A percentile compares a stretch with the other conserved stretches of the same genome.
Conservation (phyloP, 495 filamentous ascomycete species). For the Lasiosphaeria miniovina region DNA sequence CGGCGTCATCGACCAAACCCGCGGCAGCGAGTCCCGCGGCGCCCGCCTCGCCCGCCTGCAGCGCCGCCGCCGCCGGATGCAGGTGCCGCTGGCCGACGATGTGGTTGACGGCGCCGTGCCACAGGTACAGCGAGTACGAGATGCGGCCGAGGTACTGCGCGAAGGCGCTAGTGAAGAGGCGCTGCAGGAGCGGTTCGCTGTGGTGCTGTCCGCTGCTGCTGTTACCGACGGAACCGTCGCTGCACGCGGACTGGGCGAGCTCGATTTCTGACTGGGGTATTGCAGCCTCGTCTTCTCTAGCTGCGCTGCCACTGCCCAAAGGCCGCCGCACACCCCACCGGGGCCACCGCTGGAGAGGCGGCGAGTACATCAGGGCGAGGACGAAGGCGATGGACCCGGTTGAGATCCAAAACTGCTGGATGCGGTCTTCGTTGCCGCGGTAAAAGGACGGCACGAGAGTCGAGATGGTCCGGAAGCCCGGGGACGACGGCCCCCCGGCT, state of each 20-base stretch:
- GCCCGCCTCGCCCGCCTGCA: neutral
- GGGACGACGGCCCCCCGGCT: neutral
- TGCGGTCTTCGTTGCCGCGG: conserved; percentile 1
- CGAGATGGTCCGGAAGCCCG: conserved; percentile 4
- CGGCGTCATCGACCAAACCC: neutral
- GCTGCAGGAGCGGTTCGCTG: conserved; percentile 5
- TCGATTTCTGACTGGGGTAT: neutral
- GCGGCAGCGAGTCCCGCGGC: neutral
- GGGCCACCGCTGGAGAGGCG: neutral
- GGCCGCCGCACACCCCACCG: neutral
- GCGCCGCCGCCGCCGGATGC: conserved; percentile 3
- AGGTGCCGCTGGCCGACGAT: conserved; percentile 5
- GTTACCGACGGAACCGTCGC: neutral
- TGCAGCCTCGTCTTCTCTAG: neutral
- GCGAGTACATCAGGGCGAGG: conserved; percentile 7
- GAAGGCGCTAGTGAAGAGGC: conserved; percentile 6
- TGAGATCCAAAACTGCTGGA: conserved; percentile 13
- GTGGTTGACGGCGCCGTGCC: conserved; percentile 10
- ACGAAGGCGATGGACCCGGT: conserved; percentile 7
- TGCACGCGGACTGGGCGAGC: no score
- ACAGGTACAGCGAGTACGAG: conserved; percentile 14
- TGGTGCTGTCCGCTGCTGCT: neutral
- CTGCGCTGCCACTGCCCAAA: neutral
- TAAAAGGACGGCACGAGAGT: conserved; percentile 3
- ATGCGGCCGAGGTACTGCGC: conserved; percentile 16